These are phyloP conservation scores for Micractinium conductrix DNA, from an alignment of 139 green algal species.

Conservation along the genomic window DNA sequence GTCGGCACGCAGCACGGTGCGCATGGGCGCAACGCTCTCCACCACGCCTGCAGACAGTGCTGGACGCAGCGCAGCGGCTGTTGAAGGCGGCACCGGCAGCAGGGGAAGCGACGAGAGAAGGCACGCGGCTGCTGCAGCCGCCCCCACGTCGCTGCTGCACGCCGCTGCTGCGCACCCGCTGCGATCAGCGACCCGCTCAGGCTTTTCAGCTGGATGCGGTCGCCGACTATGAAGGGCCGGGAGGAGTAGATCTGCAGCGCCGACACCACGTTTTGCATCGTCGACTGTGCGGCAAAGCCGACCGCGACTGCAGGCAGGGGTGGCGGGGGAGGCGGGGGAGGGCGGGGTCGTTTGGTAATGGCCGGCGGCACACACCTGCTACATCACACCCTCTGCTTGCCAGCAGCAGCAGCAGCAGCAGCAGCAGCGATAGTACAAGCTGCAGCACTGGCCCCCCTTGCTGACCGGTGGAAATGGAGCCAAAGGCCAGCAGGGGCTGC, in stretches of 20 bases:
- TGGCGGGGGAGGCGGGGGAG: not conserved
- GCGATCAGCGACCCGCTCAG: conserved; percentile 26
- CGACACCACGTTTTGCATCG: conserved; percentile 46
- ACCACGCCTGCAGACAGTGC: conserved; percentile 42
- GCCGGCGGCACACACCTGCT: not conserved
- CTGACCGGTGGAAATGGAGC: conserved; percentile 2
- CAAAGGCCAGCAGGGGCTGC: conserved; percentile 27
- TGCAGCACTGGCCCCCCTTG: not conserved
- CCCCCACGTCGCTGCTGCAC: not conserved
- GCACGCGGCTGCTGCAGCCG: not conserved
- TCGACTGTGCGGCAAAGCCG: conserved; percentile 49
- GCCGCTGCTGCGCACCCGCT: not conserved
- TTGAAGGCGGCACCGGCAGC: not conserved
- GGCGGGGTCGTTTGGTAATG: not conserved
- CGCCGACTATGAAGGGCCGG: conserved; percentile 54
- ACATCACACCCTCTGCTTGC: no score
- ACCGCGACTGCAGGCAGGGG: conserved; percentile 26
- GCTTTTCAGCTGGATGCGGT: conserved; percentile 59
- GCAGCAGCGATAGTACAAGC: no score
- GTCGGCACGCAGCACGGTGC: conserved; percentile 52
- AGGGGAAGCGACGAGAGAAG: not conserved
- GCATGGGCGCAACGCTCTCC: conserved; percentile 57
- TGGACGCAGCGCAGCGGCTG: not conserved
- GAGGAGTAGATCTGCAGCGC: conserved; percentile 51
- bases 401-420: no score